These are phyloP conservation scores for Pseudoscleropodium purum DNA, from an alignment of 225 moss, liverwort and hornwort genomes.

Conservation along the genomic window DNA sequence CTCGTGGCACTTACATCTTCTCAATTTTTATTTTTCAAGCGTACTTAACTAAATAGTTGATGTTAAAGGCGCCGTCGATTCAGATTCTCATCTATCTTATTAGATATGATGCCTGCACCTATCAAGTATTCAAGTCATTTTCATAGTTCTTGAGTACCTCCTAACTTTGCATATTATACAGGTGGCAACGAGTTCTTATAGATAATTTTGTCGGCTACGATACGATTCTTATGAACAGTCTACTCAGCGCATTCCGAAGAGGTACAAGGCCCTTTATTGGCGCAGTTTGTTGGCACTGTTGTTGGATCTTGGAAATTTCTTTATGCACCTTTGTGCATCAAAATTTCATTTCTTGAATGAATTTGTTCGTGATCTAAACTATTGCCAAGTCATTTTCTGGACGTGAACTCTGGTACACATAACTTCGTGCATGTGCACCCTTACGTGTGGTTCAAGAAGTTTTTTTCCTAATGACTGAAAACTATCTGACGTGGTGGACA, in stretches of 20 bases:
- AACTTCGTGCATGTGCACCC: neutral
- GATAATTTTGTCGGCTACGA: slow-evolving; percentile 98
- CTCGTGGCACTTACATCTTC: neutral
- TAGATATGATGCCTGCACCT: neutral
- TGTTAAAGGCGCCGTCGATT: neutral
- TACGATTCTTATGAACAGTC: slow-evolving; percentile 95
- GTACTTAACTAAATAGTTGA: neutral
- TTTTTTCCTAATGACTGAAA: neutral
- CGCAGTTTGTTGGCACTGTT: neutral
- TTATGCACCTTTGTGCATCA: neutral
- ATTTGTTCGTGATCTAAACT: neutral
- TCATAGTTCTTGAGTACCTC: neutral
- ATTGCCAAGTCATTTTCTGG: neutral
- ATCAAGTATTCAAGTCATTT: neutral
- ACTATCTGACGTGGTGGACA: neutral
- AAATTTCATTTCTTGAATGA: neutral
- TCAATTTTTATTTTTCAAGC: neutral
- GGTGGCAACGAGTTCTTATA: slow-evolving; percentile 95
- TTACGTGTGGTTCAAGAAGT: neutral
- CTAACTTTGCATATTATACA: slow-evolving; percentile 4
- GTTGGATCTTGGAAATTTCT: neutral
- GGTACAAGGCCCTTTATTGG: slow-evolving; percentile 22
- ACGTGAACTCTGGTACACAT: neutral
- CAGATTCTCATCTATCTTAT: neutral
- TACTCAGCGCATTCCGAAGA: slow-evolving; percentile 77